Percentiles rank a stretch among this genome's conserved stretches.
These are phyloP conservation scores for Karstenula rhodostoma DNA, from an alignment of 2,329 filamentous ascomycete genomes.

Conservation along the genomic window DNA sequence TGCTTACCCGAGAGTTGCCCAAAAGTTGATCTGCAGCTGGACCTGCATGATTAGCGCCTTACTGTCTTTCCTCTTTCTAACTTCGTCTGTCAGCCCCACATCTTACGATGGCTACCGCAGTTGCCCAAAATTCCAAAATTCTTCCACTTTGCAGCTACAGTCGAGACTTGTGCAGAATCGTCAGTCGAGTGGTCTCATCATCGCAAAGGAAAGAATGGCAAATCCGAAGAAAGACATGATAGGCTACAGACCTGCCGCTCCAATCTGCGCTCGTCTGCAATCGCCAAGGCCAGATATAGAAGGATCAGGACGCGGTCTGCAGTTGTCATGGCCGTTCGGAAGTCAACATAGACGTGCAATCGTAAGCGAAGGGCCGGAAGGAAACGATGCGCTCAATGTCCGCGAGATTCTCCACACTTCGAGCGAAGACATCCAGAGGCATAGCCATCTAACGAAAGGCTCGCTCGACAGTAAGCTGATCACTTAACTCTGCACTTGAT, in stretches of 20 bases:
- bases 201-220: background rate
- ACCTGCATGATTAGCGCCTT: constrained; percentile 5
- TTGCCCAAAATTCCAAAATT: background rate
- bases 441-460: background rate
- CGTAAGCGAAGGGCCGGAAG: background rate
- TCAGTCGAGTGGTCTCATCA: background rate
- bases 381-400: background rate
- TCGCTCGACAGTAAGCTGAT: background rate
- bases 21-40: background rate
- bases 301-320: background rate
- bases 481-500: background rate
- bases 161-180: background rate
- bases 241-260: background rate
- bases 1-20: constrained; percentile 8
- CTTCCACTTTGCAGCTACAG: background rate
- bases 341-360: background rate
- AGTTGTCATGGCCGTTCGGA: constrained; percentile 1
- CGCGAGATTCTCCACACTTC: constrained; percentile 6
- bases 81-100: background rate
- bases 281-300: background rate
- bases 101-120: background rate
- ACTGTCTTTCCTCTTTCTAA: background rate
- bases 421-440: constrained; percentile 4
- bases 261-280: background rate
- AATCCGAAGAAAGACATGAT: background rate